phyloP scores from a whole-genome alignment of 2,329 filamentous ascomycete species.

The Neonectria sp. region DNA sequence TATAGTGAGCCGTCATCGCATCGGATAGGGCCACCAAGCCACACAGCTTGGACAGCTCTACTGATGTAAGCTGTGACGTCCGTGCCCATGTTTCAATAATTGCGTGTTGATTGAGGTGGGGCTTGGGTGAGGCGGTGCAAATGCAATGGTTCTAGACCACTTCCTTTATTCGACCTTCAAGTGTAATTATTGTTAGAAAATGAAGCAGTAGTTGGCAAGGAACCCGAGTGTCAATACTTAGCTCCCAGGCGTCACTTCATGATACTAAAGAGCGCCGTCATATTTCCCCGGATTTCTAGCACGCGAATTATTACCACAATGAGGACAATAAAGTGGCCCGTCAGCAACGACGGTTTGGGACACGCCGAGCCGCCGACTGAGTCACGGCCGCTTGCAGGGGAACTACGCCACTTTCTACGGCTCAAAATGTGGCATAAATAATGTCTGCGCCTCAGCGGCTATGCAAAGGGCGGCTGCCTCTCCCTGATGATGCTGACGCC shows the following conservation, averaged over 20 bases:
- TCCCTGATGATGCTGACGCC: neutral
- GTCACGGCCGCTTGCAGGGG: neutral
- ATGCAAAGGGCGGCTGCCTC: neutral
- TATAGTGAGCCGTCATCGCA: neutral
- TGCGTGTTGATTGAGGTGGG: neutral
- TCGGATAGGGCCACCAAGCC: neutral
- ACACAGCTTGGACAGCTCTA: no score
- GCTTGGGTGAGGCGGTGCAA: neutral
- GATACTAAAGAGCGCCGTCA: no score
- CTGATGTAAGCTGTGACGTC: no score
- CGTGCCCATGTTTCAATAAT: neutral
- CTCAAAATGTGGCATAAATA: neutral
- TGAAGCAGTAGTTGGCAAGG: neutral
- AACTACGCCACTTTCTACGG: neutral
- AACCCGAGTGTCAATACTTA: no score
- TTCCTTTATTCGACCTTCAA: no score
- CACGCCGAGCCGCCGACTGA: neutral
- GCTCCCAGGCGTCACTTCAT: no score
- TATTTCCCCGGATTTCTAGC: neutral
- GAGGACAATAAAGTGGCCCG: neutral
- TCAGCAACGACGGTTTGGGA: neutral
- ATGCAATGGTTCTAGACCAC: neutral
- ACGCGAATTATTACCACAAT: neutral
- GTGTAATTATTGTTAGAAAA: neutral
- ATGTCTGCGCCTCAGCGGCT: neutral